These are phyloP conservation scores for Candida patagonica DNA, from an alignment of 805 yeast species.

Conservation along the genomic window DNA sequence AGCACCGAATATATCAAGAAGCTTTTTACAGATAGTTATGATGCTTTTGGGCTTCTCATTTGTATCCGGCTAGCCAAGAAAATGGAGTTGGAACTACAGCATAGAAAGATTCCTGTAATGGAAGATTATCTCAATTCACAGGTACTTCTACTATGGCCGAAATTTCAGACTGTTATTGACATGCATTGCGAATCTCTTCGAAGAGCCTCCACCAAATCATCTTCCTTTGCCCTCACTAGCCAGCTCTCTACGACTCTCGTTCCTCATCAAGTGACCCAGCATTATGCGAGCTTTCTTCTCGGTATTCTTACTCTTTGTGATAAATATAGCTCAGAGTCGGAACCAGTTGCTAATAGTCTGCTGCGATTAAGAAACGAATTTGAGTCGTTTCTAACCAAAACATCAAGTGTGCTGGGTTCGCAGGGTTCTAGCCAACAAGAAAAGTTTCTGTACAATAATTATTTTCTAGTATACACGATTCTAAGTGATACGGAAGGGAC, in stretches of 20 bases:
- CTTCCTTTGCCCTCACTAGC: constrained; percentile 23
- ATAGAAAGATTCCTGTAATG: constrained; percentile 57
- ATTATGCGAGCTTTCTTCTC: constrained; percentile 61
- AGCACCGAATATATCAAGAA: constrained; percentile 41
- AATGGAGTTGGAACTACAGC: constrained; percentile 56
- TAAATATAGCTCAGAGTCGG: constrained; percentile 34
- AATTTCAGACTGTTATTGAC: constrained; percentile 68
- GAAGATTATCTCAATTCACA: constrained; percentile 63
- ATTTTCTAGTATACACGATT: constrained; percentile 51
- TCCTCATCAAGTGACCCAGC: constrained; percentile 66
- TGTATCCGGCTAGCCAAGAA: constrained; percentile 64
- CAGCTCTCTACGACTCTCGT: constrained; percentile 28
- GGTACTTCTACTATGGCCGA: constrained; percentile 74
- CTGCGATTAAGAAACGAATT: constrained; percentile 66
- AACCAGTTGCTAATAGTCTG: constrained; percentile 66
- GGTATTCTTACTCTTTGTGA: constrained; percentile 54
- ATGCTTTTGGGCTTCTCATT: constrained; percentile 68
- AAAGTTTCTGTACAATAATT: constrained; percentile 64
- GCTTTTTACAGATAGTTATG: constrained; percentile 37
- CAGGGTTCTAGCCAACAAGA: constrained; percentile 38
- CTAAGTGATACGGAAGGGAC: constrained; percentile 37
- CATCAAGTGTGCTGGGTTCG: constrained; percentile 35
- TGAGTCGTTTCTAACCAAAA: constrained; percentile 66
- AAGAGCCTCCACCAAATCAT: constrained; percentile 35
- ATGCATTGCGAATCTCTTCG: constrained; percentile 66